Percentiles rank a stretch among this genome's conserved stretches.
Conservation (phyloP, 257 asterid species). For the Solanum corneliomulleri region DNA sequence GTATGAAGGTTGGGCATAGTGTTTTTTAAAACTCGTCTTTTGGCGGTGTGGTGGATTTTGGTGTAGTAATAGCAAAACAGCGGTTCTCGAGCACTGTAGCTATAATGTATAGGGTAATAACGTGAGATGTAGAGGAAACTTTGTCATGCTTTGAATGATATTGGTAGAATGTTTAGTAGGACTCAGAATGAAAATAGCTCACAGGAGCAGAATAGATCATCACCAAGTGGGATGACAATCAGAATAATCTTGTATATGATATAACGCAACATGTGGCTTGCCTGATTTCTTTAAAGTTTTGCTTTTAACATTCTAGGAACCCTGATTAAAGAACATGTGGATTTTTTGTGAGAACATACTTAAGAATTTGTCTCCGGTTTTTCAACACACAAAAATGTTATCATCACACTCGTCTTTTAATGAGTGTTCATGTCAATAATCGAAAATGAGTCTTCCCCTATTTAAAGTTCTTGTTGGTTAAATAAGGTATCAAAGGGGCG, state of each 20-base stretch:
- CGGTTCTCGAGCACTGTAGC: not conserved
- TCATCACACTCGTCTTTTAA: not conserved
- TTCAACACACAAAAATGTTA: not conserved
- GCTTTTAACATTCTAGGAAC: not conserved
- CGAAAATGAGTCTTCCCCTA: not conserved
- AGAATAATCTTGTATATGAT: not conserved
- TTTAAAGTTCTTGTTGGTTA: not conserved
- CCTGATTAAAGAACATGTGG: not conserved
- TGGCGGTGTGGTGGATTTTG: not conserved
- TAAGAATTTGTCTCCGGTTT: not conserved
- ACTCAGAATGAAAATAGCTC: not conserved
- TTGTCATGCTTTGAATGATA: not conserved
- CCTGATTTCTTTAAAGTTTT: not conserved
- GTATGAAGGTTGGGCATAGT: not conserved
- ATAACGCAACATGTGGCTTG: not conserved
- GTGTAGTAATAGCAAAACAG: not conserved
- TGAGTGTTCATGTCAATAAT: not conserved
- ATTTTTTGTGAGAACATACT: not conserved
- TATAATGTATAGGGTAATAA: not conserved
- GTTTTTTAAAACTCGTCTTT: not conserved
- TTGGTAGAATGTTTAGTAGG: not conserved
- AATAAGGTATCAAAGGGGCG: not conserved
- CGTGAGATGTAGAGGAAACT: not conserved
- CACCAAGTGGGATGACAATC: not conserved
- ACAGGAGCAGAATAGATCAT: not conserved